Base-by-base conservation (phyloP, 345 rosid species). In the Ceriops tagal region DNA sequence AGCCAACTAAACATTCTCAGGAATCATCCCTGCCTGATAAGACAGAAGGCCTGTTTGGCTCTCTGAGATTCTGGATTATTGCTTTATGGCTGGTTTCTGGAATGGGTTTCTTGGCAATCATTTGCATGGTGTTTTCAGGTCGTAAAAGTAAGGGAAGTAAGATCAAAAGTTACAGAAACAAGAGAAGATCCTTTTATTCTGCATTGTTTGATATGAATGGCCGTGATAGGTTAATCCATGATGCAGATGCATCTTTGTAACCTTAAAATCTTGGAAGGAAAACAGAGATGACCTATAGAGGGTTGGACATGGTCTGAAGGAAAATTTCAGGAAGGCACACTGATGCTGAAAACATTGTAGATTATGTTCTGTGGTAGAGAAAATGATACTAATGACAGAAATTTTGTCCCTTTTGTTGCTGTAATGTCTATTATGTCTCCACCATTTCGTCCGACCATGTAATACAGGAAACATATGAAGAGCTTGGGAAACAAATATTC, bases 21-120 rank as follows among this genome's bases (percentile, higher is more conserved):
- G 80, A 79, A 35, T 71, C 85, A 52, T 71, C 73, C 55, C 62
- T 60, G 55, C 76, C 82, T 46, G 68, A 58, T 0, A 69, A 22
- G 53, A 70, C 62, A 2, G 91, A 91, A 37, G 87, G 89, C 59
- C 71, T 76, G 13, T 85, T 90, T 69, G 77, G 85, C 75, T 77
- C 88, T 70, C 82, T 92, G 73, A 84, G 81, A 77, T 37, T 87
- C 64, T 92, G 99, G 99, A 79, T 85, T 75, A 80, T 92, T 0
- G 74, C 80, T 6, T 53, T 92, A 53, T 95, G 99, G 99, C 80
- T 81, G 62, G 56, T 87, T 13, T 90, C 93, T 27, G 96, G 96
- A 6, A 68, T 88, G 60, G 98, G 93, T 51, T 88, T 95, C 77
- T 53, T 90, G 75, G 73, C 73, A 32, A 88, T 90, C 67, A 82